Conservation (phyloP, 331 rosid genomes). For the Spiraea crenata region DNA sequence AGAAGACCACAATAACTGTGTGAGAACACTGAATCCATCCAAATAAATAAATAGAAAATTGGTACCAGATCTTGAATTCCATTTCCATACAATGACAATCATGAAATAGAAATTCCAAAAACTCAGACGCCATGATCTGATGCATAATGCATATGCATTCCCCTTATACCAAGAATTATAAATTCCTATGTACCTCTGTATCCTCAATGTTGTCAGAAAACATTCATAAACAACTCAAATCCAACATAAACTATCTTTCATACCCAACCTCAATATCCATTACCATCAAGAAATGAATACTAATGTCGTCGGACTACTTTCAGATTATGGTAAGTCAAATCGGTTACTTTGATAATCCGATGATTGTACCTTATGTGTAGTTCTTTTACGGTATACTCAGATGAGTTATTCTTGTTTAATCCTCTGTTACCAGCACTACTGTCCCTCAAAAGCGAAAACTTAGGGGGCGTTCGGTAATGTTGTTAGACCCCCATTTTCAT, state of each 20-base stretch:
- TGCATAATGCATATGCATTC: background rate
- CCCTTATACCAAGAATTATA: background rate
- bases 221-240: background rate
- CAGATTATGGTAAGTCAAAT: no score
- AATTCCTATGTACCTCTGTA: background rate
- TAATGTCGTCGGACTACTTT: no score
- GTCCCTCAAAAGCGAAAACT: no score
- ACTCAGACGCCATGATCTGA: no score
- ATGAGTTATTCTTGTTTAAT: no score
- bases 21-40: background rate
- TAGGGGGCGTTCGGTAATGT: no score
- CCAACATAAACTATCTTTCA: no score
- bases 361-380: no score
- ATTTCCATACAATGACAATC: slow-evolving; percentile 17
- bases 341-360: no score
- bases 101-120: slow-evolving; percentile 17
- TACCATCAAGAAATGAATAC: background rate
- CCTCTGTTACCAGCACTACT: no score
- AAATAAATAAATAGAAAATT: background rate
- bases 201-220: background rate
- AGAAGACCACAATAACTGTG: background rate
- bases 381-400: no score
- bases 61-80: background rate
- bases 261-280: slow-evolving; percentile 1
- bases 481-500: no score